Base-by-base conservation (phyloP, 2,329 filamentous ascomycete genomes). In the Aspergillus flavus region DNA sequence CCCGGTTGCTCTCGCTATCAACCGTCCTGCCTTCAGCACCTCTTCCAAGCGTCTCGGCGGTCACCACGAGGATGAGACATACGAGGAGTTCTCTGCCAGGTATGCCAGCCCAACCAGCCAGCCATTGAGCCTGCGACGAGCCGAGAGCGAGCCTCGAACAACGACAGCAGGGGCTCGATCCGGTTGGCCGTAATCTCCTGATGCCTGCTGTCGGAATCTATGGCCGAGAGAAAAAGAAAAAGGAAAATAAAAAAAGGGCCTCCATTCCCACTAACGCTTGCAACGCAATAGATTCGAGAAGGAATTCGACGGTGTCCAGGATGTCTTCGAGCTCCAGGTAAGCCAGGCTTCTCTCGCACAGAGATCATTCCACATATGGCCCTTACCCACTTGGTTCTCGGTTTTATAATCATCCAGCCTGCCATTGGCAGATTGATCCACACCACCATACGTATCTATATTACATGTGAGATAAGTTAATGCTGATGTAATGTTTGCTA, bases 241-340 rank as follows among this genome's bases (percentile, higher is more conserved):
- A 6, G 14, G 45, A 64, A 68, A 63, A 52, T 28, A 0, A 52
- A 30, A 32, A 19, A 34, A 39, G 21, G 26, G 45, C 4, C 21
- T 32, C 19, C 68, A 70, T 73, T 72, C 70, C 68, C 61, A 71
- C 71, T 69, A 72, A 78, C 78, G 41, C 76, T 74, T 79, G 82
- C 63, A 74, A 72, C 69, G 68, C 28, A 76, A 41, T 79, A 99
- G 95, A 85, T 99, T 96, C 79, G 95, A 99, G 88, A 97, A 97
- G 89, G 95, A 99, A 85, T 99, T 99, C 79, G 94, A 99, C 68
- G 83, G 84, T 77, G 95, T 99, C 71, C 93, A 98, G 84, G 95
- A 99, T 85, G 94, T 98, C 78, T 99, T 99, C 82, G 95, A 99
- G 89, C 93, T 99, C 78, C 94, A 97, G 93, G 94, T 97, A 89